Percentiles rank a stretch among this genome's conserved stretches.
Evolutionary conservation across 75 land plant genomes (phyloP).

Genomic region (Selaginella moellendorffii): DNA sequence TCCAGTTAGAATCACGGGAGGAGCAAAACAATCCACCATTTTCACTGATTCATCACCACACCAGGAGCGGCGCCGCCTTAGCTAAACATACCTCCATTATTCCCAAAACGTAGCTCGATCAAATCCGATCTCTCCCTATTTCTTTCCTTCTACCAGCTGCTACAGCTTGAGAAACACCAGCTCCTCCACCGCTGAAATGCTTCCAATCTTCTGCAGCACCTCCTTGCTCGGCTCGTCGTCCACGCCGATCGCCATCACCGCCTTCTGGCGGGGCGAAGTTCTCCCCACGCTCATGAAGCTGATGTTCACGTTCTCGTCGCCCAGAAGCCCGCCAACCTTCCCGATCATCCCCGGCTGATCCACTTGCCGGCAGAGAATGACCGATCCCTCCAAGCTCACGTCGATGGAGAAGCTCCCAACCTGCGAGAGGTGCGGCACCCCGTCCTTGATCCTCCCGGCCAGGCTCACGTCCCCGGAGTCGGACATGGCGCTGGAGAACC

Average conservation of each 20-base stretch:
- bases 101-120: no score
- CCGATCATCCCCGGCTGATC: slow-evolving; percentile 94
- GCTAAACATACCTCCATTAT: no score
- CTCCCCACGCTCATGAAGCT: slow-evolving; percentile 85
- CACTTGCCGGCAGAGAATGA: slow-evolving; percentile 73
- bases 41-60: no score
- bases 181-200: slow-evolving; percentile 65
- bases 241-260: slow-evolving; percentile 78
- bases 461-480: slow-evolving; percentile 50
- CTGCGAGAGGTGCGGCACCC: slow-evolving; percentile 44
- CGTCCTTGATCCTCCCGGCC: slow-evolving; percentile 61
- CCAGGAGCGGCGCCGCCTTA: no score
- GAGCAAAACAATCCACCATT: no score
- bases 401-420: slow-evolving; percentile 74
- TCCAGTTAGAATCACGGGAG: no score
- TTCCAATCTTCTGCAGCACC: slow-evolving; percentile 44
- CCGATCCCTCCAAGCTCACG: slow-evolving; percentile 64
- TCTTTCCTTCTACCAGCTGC: no score
- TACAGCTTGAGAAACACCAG: slow-evolving; percentile 65
- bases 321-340: slow-evolving; percentile 54
- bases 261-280: slow-evolving; percentile 45
- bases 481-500: slow-evolving; percentile 53
- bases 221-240: slow-evolving; percentile 53
- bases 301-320: slow-evolving; percentile 67
- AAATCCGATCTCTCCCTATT: no score